phyloP scores from a whole-genome alignment of 768 basidiomycete species.

The Lentinula edodes region DNA sequence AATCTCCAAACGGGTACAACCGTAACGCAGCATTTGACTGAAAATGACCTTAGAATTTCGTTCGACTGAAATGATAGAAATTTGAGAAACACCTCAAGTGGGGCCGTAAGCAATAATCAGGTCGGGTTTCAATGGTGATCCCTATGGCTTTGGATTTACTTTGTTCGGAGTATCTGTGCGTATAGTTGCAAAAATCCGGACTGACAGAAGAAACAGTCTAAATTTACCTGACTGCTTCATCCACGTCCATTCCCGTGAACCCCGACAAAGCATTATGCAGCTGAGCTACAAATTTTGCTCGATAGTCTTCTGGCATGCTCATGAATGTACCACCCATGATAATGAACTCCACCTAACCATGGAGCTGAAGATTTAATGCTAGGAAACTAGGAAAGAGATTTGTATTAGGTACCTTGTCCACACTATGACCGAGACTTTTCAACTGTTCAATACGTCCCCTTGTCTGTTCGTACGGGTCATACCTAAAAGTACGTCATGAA shows the following conservation, averaged over 20 bases:
- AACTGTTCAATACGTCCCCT: constrained; percentile 93
- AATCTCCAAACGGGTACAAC: constrained; percentile 96
- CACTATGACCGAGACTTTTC: constrained; percentile 91
- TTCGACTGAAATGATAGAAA: not conserved
- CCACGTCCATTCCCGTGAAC: constrained; percentile 87
- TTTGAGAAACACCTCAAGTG: constrained; percentile 66
- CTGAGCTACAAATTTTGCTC: constrained; percentile 89
- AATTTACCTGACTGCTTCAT: constrained; percentile 83
- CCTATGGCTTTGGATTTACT: constrained; percentile 98
- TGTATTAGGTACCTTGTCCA: constrained; percentile 72
- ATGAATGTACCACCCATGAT: constrained; percentile 99
- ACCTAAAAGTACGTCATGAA: constrained; percentile 17
- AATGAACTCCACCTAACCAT: constrained; percentile 73
- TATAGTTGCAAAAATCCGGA: not conserved
- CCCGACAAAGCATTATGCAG: constrained; percentile 96
- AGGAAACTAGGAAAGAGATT: not conserved
- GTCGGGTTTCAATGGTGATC: constrained; percentile 97
- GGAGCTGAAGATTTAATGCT: not conserved
- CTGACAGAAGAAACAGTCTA: not conserved
- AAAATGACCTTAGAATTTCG: not conserved
- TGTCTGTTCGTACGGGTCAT: constrained; percentile 97
- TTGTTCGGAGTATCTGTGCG: constrained; percentile 83
- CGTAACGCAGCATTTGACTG: constrained; percentile 98
- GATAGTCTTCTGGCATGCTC: constrained; percentile 98
- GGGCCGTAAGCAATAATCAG: constrained; percentile 95